These are phyloP conservation scores for Mycena polygramma DNA, from an alignment of 768 basidiomycete species.

Conservation along the genomic window DNA sequence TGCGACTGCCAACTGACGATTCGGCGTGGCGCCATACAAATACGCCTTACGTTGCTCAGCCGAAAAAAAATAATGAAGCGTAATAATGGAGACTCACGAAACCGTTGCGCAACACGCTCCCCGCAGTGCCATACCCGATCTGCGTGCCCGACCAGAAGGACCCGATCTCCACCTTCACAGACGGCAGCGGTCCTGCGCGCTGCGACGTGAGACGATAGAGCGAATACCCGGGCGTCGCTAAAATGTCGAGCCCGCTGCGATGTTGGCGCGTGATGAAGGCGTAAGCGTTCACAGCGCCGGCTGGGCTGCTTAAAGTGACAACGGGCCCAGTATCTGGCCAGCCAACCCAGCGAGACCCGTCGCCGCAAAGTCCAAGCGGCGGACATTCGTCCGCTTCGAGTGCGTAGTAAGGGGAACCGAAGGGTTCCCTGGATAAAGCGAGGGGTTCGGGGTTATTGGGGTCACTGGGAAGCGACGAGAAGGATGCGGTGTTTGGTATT, in stretches of 20 bases:
- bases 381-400: slow-evolving; percentile 30
- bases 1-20: slow-evolving; percentile 3
- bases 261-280: slow-evolving; percentile 29
- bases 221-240: not conserved
- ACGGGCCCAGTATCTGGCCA: slow-evolving; percentile 33
- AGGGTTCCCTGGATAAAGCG: slow-evolving; percentile 9
- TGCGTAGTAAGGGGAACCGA: slow-evolving; percentile 25
- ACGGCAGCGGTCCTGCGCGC: not conserved
- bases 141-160: slow-evolving; percentile 24
- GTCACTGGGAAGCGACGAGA: slow-evolving; percentile 11
- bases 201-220: slow-evolving; percentile 25
- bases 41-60: not conserved
- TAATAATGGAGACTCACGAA: slow-evolving; percentile 6
- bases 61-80: no score
- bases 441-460: not conserved
- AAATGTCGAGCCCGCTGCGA: slow-evolving; percentile 19
- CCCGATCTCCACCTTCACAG: not conserved
- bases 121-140: slow-evolving; percentile 28
- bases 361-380: slow-evolving; percentile 18
- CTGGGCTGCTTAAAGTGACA: slow-evolving; percentile 5
- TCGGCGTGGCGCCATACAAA: slow-evolving; percentile 19
- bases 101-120: slow-evolving; percentile 20
- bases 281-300: slow-evolving; percentile 21
- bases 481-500: slow-evolving; percentile 25
- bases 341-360: slow-evolving; percentile 33